Evolutionary conservation across 2,329 filamentous ascomycete genomes (phyloP).

Genomic region (Incumbomyces delicatus): DNA sequence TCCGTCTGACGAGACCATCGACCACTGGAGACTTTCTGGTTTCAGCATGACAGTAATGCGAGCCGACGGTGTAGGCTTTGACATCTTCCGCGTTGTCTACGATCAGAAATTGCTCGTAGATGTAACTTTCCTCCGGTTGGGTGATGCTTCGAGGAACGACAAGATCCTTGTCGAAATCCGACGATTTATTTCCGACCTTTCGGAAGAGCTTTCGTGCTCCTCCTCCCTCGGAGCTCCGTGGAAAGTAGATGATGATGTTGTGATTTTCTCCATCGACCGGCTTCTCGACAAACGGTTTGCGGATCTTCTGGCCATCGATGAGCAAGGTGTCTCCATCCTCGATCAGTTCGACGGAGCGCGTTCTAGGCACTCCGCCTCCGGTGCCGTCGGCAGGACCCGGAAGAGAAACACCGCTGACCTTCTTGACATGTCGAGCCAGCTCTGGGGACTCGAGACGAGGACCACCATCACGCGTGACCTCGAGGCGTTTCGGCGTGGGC

Average conservation of each 20-base stretch:
- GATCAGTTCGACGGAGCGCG: constrained; percentile 68
- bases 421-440: constrained; percentile 67
- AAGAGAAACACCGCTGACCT: constrained; percentile 67
- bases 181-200: constrained; percentile 98
- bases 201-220: constrained; percentile 87
- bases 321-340: constrained; percentile 80
- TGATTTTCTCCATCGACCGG: constrained; percentile 97
- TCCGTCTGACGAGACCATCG: constrained; percentile 87
- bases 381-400: constrained; percentile 61
- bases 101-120: constrained; percentile 94
- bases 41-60: constrained; percentile 88
- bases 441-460: constrained; percentile 69
- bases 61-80: constrained; percentile 94
- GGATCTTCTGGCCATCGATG: constrained; percentile 72
- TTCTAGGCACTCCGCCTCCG: constrained; percentile 46
- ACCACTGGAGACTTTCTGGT: constrained; percentile 96
- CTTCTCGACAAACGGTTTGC: constrained; percentile 96
- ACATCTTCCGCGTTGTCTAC: constrained; percentile 97
- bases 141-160: constrained; percentile 69
- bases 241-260: constrained; percentile 97
- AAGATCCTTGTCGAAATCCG: constrained; percentile 76
- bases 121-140: constrained; percentile 72
- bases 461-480: constrained; percentile 88
- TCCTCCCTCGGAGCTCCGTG: constrained; percentile 60
- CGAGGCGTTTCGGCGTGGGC: constrained; percentile 75